Evolutionary conservation across 345 rosid species (phyloP).

Genomic region (Boechera divaricarpa): DNA sequence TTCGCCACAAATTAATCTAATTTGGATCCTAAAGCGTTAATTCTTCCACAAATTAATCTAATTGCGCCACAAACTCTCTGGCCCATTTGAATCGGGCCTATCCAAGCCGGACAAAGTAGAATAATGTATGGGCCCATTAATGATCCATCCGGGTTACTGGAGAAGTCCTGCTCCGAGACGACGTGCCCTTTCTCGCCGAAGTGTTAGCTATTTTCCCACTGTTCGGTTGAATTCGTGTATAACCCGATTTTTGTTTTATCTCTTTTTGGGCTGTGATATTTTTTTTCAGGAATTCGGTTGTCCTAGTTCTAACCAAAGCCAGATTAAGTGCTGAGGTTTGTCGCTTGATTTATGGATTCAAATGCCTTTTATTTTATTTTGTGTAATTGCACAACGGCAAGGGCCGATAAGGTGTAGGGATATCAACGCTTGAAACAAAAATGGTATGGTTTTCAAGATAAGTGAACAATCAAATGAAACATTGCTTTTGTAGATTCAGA

Average conservation of each 20-base stretch:
- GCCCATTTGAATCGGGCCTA: neutral
- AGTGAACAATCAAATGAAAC: neutral
- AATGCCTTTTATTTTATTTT: neutral
- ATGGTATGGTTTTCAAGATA: neutral
- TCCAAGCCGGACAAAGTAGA: neutral
- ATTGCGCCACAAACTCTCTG: neutral
- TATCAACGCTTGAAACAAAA: neutral
- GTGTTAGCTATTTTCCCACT: too few relatives aligned
- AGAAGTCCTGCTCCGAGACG: neutral
- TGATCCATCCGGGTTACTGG: neutral
- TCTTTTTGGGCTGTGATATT: neutral
- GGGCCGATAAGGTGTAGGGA: neutral
- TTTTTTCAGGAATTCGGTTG: neutral
- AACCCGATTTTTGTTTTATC: neutral
- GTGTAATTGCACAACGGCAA: too few relatives aligned
- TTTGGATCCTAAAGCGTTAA: neutral
- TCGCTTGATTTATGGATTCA: neutral
- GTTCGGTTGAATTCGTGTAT: neutral
- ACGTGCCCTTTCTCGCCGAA: neutral
- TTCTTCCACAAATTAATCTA: neutral
- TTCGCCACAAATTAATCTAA: neutral
- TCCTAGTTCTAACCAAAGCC: neutral
- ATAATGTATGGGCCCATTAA: neutral
- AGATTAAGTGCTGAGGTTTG: neutral
- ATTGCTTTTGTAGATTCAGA: neutral